These are phyloP conservation scores for Rubus parviflorus DNA, from an alignment of 306 rosid species.

Conservation along the genomic window DNA sequence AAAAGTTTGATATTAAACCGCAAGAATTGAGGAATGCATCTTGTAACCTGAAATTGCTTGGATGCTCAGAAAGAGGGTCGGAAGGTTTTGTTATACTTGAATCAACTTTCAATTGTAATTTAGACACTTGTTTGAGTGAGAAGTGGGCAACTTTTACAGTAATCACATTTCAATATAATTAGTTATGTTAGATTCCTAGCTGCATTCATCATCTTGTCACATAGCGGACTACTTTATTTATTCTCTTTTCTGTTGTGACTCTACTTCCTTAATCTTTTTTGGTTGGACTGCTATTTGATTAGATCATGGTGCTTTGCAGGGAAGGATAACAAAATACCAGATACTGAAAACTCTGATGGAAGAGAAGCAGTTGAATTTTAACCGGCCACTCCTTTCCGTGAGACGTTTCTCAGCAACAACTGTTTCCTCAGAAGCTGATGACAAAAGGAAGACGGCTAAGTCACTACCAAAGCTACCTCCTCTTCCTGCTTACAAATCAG, in stretches of 20 bases:
- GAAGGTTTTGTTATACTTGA: not conserved
- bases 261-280: conserved; percentile 23
- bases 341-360: conserved; percentile 57
- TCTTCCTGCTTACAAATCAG: conserved; percentile 65
- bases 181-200: conserved; percentile 5
- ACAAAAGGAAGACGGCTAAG: conserved; percentile 39
- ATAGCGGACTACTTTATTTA: not conserved
- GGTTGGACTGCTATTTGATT: conserved; percentile 21
- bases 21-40: not conserved
- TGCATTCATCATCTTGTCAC: not conserved
- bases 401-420: conserved; percentile 60
- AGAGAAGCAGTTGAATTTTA: conserved; percentile 75
- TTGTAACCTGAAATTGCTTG: not conserved
- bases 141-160: too few species aligned
- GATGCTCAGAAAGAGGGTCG: conserved; percentile 11
- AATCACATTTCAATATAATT: not conserved
- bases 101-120: conserved; percentile 6
- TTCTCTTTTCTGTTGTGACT: conserved; percentile 9
- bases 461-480: conserved; percentile 49
- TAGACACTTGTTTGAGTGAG: not conserved
- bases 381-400: conserved; percentile 85
- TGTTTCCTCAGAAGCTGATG: conserved; percentile 37
- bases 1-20: conserved; percentile 13
- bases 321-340: conserved; percentile 24
- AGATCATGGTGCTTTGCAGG: conserved; percentile 39